Evolutionary conservation across 768 basidiomycete genomes (phyloP).

Genomic region (Pisolithus marmoratus): DNA sequence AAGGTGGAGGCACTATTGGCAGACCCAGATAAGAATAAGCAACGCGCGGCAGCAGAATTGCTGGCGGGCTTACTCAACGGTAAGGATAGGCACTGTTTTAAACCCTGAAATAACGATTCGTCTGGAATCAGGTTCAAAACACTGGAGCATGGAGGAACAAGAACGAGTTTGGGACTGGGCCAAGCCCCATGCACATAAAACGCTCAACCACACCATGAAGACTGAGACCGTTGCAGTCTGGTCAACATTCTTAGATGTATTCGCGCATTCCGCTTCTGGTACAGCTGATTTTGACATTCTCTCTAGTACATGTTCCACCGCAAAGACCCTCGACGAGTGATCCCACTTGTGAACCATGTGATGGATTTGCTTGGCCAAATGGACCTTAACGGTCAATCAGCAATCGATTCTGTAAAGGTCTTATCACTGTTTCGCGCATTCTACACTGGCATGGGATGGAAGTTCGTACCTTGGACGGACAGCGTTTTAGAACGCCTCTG

Average conservation of each 20-base stretch:
- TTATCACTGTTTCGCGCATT: conserved; percentile 64
- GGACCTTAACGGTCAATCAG: conserved; percentile 78
- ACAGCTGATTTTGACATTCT: not conserved
- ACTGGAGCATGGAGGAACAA: conserved; percentile 77
- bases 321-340: conserved; percentile 78
- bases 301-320: conserved; percentile 67
- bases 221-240: conserved; percentile 77
- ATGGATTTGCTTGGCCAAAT: conserved; percentile 55
- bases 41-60: conserved; percentile 73
- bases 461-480: conserved; percentile 75
- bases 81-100: conserved; percentile 72
- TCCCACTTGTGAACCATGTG: conserved; percentile 73
- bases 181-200: conserved; percentile 54
- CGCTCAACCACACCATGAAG: conserved; percentile 68
- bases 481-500: conserved; percentile 63
- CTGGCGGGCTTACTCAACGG: conserved; percentile 72
- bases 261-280: conserved; percentile 3
- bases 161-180: conserved; percentile 77
- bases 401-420: conserved; percentile 73
- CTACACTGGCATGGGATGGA: conserved; percentile 72
- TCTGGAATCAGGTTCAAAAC: conserved; percentile 58
- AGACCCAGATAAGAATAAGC: conserved; percentile 77
- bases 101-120: conserved; percentile 65
- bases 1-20: conserved; percentile 54
- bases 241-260: conserved; percentile 74